Conservation (phyloP, 1,284 basidiomycete species). For the Austroboletus novae-zelandiae region DNA sequence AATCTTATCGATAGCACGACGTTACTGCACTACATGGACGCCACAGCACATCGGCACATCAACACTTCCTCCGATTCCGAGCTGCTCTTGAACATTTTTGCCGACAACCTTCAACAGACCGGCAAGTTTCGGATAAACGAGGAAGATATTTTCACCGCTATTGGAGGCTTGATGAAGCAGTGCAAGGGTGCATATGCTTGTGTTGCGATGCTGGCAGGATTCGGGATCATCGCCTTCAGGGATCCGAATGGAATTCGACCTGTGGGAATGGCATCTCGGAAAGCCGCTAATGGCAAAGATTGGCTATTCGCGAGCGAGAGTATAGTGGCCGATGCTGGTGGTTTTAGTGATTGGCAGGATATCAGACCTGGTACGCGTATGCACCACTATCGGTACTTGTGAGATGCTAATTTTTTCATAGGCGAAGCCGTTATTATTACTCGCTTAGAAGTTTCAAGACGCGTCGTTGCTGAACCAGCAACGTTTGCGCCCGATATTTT, state of each 20-base stretch:
- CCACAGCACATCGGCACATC: constrained; percentile 96
- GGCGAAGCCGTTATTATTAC: constrained; percentile 97
- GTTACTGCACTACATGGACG: constrained; percentile 91
- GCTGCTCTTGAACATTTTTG: constrained; percentile 95
- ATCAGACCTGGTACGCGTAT: constrained; percentile 74
- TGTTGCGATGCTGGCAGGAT: constrained; percentile 97
- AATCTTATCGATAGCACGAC: constrained; percentile 94
- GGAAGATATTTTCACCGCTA: constrained; percentile 97
- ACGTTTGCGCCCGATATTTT: constrained; percentile 98
- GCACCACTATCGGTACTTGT: not conserved
- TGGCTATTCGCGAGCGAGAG: constrained; percentile 95
- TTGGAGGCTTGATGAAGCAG: constrained; percentile 86
- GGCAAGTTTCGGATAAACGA: constrained; percentile 99
- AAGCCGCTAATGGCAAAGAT: constrained; percentile 60
- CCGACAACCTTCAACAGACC: constrained; percentile 96
- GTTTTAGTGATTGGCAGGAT: constrained; percentile 92
- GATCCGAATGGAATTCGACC: constrained; percentile 99
- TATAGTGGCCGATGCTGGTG: constrained; percentile 92
- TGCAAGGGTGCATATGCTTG: constrained; percentile 95
- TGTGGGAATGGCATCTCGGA: constrained; percentile 77
- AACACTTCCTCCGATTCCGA: constrained; percentile 99
- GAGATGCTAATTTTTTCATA: constrained; percentile 29
- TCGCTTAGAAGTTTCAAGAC: constrained; percentile 67
- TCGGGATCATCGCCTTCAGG: constrained; percentile 97
- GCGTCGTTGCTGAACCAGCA: constrained; percentile 67